These are phyloP conservation scores for Phylloporus sp. DNA, from an alignment of 1,284 basidiomycete species.

Conservation along the genomic window DNA sequence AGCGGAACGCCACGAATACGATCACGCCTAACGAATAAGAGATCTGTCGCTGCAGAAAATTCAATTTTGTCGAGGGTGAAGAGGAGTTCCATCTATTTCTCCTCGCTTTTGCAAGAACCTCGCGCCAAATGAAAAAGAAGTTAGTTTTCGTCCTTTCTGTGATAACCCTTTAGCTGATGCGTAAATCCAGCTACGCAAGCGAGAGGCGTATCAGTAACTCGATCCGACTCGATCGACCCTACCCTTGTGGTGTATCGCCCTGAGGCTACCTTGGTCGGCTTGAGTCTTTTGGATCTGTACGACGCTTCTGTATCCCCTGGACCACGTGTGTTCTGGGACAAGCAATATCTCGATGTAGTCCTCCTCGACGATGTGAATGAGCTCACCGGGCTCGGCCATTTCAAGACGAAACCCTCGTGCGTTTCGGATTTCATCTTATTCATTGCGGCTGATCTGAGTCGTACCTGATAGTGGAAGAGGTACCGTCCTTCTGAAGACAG, in stretches of 20 bases:
- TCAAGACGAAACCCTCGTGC: conserved; percentile 87
- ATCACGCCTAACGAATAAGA: conserved; percentile 51
- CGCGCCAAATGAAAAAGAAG: conserved; percentile 99
- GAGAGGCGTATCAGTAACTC: conserved; percentile 91
- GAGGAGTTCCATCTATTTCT: no score
- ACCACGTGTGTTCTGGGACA: conserved; percentile 96
- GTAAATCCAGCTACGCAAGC: conserved; percentile 78
- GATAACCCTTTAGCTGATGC: conserved; percentile 6
- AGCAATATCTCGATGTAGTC: conserved; percentile 84
- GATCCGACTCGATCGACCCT: conserved; percentile 97
- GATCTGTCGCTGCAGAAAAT: conserved; percentile 72
- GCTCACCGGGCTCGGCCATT: conserved; percentile 91
- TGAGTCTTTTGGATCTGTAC: conserved; percentile 98
- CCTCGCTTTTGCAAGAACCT: conserved; percentile 95
- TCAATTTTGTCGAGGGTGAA: conserved; percentile 83
- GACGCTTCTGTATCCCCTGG: no score
- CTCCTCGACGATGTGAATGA: conserved; percentile 92
- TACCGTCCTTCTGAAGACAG: conserved; percentile 89
- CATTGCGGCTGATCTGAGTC: conserved; percentile 14
- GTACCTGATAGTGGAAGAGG: conserved; percentile 79
- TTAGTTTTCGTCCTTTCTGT: conserved; percentile 18
- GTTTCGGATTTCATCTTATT: conserved; percentile 40
- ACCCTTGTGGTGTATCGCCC: conserved; percentile 96
- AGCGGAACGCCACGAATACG: conserved; percentile 45
- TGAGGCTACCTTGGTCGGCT: conserved; percentile 96